Percentiles rank a stretch among this genome's conserved stretches.
Conservation (phyloP, 2,329 filamentous ascomycete genomes). For the Sclerotinia glacialis region DNA sequence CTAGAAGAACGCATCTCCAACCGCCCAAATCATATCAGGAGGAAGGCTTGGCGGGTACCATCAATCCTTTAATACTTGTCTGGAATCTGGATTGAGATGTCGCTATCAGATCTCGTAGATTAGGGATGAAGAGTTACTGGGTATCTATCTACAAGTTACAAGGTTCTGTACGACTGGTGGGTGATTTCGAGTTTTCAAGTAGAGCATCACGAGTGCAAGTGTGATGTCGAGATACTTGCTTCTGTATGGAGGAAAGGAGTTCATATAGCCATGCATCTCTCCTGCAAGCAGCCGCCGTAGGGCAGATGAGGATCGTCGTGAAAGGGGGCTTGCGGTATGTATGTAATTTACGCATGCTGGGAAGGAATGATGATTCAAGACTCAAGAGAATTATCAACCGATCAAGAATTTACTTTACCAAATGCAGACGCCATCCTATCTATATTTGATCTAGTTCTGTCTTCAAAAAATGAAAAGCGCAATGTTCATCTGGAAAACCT, state of each 20-base stretch:
- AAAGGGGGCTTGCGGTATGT: constrained; percentile 27
- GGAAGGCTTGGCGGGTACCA: neutral
- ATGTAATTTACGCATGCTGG: constrained; percentile 8
- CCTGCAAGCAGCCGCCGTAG: constrained; percentile 21
- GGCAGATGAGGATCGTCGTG: constrained; percentile 31
- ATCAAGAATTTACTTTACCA: too few species aligned
- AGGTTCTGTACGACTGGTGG: constrained; percentile 1
- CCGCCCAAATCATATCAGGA: neutral
- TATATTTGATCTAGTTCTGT: neutral
- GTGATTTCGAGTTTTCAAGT: neutral
- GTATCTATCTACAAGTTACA: neutral
- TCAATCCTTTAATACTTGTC: neutral
- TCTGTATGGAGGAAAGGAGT: constrained; percentile 8
- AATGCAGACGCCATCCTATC: neutral
- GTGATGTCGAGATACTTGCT: neutral
- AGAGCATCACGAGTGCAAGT: neutral
- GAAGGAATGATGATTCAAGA: constrained; percentile 3
- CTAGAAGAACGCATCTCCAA: neutral
- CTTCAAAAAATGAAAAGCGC: neutral
- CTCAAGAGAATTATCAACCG: neutral
- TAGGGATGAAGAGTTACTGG: neutral
- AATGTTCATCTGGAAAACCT: neutral
- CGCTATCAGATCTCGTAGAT: neutral
- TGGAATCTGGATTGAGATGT: neutral
- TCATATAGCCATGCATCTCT: constrained; percentile 17